Conservation (phyloP, 441 rosid species). For the Flueggea neowawraea region DNA sequence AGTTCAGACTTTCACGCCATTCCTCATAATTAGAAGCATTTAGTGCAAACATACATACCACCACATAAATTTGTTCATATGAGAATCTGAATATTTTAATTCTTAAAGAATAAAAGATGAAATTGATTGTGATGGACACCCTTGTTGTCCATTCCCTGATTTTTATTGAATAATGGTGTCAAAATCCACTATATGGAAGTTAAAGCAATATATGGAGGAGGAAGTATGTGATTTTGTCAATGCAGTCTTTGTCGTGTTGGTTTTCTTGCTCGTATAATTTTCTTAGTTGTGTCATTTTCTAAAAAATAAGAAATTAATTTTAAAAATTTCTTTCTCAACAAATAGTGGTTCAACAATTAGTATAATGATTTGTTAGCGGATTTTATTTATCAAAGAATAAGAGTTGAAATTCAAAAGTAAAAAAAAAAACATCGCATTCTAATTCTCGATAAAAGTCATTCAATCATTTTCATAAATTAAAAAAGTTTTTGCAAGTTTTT, state of each 20-base stretch:
- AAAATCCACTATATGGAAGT: conserved; percentile 3
- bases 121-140: conserved; percentile 3
- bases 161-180: background rate
- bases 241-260: conserved; percentile 3
- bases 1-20: conserved; percentile 26
- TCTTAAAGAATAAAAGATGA: background rate
- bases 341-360: no score
- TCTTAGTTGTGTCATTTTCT: conserved; percentile 13
- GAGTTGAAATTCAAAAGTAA: no score
- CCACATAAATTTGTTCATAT: background rate
- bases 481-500: background rate
- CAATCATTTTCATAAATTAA: no score
- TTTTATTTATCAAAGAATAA: no score
- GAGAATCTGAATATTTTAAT: background rate
- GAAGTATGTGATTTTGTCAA: conserved; percentile 3
- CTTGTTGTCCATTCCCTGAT: conserved; percentile 5
- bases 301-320: background rate
- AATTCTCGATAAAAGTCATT: no score
- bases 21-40: conserved; percentile 3
- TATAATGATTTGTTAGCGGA: no score
- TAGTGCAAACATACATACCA: conserved; percentile 8
- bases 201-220: conserved; percentile 1
- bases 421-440: no score
- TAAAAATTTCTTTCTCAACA: no score
- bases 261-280: conserved; percentile 1